A percentile compares a stretch with the other conserved stretches of the same genome.
phyloP scores from a whole-genome alignment of 73 alveolate genomes.

The Paramecium octaurelia region DNA sequence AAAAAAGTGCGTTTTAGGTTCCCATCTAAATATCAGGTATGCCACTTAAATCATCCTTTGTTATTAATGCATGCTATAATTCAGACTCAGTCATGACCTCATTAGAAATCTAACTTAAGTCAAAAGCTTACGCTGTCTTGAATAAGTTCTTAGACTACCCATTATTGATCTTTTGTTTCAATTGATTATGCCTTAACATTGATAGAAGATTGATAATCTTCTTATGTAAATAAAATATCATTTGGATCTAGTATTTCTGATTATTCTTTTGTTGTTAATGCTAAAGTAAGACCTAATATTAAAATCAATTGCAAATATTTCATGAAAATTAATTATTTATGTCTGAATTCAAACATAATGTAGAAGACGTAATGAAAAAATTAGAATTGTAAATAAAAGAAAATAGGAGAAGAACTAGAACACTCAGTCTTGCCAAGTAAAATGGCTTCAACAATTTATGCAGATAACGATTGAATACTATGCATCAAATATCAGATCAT shows the following conservation, averaged over 20 bases:
- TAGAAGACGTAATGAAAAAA: background rate
- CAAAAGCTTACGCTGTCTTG: background rate
- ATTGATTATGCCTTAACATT: background rate
- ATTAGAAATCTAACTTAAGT: background rate
- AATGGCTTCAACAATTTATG: background rate
- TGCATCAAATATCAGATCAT: background rate
- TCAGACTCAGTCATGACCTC: background rate
- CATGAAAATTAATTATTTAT: background rate
- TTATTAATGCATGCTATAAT: background rate
- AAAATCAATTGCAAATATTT: background rate
- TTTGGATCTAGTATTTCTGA: background rate
- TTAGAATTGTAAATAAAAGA: background rate
- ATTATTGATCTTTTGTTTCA: background rate
- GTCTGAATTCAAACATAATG: background rate
- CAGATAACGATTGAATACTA: background rate
- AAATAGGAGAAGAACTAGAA: background rate
- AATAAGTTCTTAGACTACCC: background rate
- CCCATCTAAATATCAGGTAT: background rate
- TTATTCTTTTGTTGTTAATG: background rate
- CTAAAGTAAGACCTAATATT: background rate
- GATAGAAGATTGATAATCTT: background rate
- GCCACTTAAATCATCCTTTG: background rate
- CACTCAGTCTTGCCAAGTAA: background rate
- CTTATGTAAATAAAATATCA: background rate
- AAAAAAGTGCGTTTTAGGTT: conserved; percentile 18